A percentile compares a stretch with the other conserved stretches of the same genome.
Conservation (phyloP, 441 rosid species). For the Aquilaria agallochum region DNA sequence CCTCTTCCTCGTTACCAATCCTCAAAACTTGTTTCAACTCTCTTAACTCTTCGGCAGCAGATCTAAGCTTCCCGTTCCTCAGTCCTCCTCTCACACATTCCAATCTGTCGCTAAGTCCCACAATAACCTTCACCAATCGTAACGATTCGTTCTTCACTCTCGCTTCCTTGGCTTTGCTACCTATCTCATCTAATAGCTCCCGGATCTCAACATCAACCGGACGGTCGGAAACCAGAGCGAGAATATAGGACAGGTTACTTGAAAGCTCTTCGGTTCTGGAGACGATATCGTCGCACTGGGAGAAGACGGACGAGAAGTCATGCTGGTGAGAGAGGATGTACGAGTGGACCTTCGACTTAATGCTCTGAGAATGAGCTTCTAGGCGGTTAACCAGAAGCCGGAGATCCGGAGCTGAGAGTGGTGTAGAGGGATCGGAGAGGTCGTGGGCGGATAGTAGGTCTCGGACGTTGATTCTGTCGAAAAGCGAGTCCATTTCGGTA, state of each 20-base stretch:
- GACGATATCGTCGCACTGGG: conserved; percentile 68
- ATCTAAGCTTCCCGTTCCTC: conserved; percentile 48
- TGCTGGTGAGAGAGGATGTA: conserved; percentile 71
- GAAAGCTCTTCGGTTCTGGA: conserved; percentile 43
- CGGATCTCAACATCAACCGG: conserved; percentile 69
- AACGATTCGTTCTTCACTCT: conserved; percentile 58
- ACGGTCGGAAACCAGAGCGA: conserved; percentile 47
- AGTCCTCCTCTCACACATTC: conserved; percentile 52
- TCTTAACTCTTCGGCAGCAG: conserved; percentile 73
- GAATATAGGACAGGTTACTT: conserved; percentile 39
- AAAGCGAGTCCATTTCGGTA: conserved; percentile 56
- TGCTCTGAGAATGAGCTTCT: conserved; percentile 83
- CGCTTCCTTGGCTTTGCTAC: conserved; percentile 51
- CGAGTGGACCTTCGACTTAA: conserved; percentile 84
- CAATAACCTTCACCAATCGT: conserved; percentile 53
- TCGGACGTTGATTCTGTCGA: conserved; percentile 69
- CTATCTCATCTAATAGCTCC: conserved; percentile 50
- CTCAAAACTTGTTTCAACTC: conserved; percentile 65
- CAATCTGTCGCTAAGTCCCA: conserved; percentile 62
- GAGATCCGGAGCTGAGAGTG: conserved; percentile 95
- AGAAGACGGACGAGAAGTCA: conserved; percentile 84
- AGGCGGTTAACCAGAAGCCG: conserved; percentile 80
- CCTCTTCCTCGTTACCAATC: conserved; percentile 57
- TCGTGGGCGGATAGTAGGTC: conserved; percentile 85
- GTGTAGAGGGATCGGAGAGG: conserved; percentile 70